Evolutionary conservation across 306 rosid species (phyloP).

Genomic region (Prunus campanulata): DNA sequence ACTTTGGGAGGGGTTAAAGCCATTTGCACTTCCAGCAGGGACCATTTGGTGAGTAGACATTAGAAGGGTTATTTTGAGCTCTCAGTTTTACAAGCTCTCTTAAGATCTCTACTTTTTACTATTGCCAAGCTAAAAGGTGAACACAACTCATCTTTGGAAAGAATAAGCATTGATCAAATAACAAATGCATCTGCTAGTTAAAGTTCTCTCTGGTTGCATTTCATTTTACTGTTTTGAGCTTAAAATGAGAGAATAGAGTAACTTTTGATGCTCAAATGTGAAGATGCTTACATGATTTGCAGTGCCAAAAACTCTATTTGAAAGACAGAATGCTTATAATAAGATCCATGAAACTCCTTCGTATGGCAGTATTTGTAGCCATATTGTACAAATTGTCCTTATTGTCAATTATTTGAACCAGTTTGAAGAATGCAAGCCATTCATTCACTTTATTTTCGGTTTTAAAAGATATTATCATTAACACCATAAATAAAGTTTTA

Average conservation of each 20-base stretch:
- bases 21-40: slow-evolving; percentile 50
- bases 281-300: not conserved
- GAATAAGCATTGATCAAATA: not conserved
- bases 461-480: too few relatives aligned
- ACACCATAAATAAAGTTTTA: too few relatives aligned
- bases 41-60: slow-evolving; percentile 56
- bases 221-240: not conserved
- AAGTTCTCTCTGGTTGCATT: not conserved
- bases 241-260: not conserved
- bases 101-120: not conserved
- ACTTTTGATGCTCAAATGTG: not conserved
- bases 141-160: not conserved
- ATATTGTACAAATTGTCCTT: too few relatives aligned
- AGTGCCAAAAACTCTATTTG: not conserved
- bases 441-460: not conserved
- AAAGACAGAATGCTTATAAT: not conserved
- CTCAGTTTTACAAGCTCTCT: not conserved
- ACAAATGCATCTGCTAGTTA: not conserved
- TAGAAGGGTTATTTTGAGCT: not conserved
- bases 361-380: too few relatives aligned
- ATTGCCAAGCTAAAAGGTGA: not conserved
- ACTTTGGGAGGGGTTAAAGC: slow-evolving; percentile 62
- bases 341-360: not conserved
- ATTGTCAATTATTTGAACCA: too few relatives aligned
- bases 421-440: too few relatives aligned